Percentiles rank a stretch among this genome's conserved stretches.
Conservation (phyloP, 2,329 filamentous ascomycete species). For the Neurospora sp. region DNA sequence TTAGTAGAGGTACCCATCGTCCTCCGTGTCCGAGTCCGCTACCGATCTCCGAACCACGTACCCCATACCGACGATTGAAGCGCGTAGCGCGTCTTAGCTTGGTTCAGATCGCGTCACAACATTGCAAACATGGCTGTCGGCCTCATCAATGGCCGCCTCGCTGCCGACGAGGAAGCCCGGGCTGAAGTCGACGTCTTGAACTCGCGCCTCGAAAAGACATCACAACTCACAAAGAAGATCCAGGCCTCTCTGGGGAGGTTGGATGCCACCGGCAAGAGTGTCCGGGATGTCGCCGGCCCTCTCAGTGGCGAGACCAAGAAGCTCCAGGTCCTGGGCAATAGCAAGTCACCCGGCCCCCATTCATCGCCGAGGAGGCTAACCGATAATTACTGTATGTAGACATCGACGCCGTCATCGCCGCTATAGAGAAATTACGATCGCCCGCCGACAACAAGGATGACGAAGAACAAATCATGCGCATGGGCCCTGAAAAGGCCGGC, state of each 20-base stretch:
- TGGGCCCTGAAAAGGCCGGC: constrained; percentile 74
- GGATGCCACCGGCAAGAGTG: constrained; percentile 79
- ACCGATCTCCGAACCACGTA: not conserved
- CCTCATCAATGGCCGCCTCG: constrained; percentile 34
- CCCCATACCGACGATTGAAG: not conserved
- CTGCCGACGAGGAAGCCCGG: constrained; percentile 55
- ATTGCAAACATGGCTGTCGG: constrained; percentile 39
- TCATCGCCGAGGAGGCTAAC: constrained; percentile 4
- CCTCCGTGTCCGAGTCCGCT: not conserved
- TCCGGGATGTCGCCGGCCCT: constrained; percentile 84
- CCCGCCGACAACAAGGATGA: constrained; percentile 87
- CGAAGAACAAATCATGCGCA: constrained; percentile 84
- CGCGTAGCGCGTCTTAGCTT: not conserved
- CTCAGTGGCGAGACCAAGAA: constrained; percentile 87
- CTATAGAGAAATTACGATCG: constrained; percentile 80
- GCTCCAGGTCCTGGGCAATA: constrained; percentile 77
- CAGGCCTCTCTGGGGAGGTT: constrained; percentile 75
- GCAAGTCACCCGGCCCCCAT: constrained; percentile 32
- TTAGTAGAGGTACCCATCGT: not conserved
- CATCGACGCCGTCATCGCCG: constrained; percentile 73
- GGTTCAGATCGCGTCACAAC: not conserved
- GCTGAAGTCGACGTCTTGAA: constrained; percentile 63
- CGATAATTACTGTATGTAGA: constrained; percentile 37
- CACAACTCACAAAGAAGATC: constrained; percentile 89
- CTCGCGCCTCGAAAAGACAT: constrained; percentile 78